Evolutionary conservation across 2,329 filamentous ascomycete species (phyloP).

Genomic region (Arachnopeziza araneosa): DNA sequence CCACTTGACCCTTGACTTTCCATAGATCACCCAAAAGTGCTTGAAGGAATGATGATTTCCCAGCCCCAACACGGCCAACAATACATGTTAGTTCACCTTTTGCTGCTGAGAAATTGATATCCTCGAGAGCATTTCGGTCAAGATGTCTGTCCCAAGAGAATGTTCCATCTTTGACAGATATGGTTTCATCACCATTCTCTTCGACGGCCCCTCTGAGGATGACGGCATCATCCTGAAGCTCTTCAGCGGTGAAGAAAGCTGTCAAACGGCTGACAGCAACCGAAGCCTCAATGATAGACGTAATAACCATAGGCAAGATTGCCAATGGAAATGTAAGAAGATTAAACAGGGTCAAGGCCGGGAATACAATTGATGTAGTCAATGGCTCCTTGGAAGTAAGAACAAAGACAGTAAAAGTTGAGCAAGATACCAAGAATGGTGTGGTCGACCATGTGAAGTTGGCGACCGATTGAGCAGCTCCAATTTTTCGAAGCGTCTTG

Average conservation of each 20-base stretch:
- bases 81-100: constrained; percentile 93
- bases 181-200: constrained; percentile 76
- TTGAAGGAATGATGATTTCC: constrained; percentile 90
- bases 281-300: constrained; percentile 89
- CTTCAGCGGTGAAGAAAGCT: constrained; percentile 78
- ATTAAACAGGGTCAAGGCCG: constrained; percentile 89
- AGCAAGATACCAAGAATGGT: constrained; percentile 95
- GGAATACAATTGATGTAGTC: constrained; percentile 93
- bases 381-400: constrained; percentile 74
- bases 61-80: constrained; percentile 88
- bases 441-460: constrained; percentile 99
- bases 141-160: constrained; percentile 95
- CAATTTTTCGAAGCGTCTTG: constrained; percentile 93
- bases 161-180: constrained; percentile 75
- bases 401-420: constrained; percentile 92
- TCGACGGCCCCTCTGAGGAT: constrained; percentile 61
- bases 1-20: constrained; percentile 79
- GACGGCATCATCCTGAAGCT: constrained; percentile 83
- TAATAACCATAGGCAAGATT: constrained; percentile 96
- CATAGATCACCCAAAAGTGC: constrained; percentile 85
- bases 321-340: constrained; percentile 91
- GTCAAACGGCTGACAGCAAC: constrained; percentile 86
- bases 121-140: constrained; percentile 62
- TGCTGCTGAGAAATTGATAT: constrained; percentile 82
- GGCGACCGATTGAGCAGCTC: constrained; percentile 85